Evolutionary conservation across 805 yeast species (phyloP).

Genomic region (Wickerhamiella galacta): DNA sequence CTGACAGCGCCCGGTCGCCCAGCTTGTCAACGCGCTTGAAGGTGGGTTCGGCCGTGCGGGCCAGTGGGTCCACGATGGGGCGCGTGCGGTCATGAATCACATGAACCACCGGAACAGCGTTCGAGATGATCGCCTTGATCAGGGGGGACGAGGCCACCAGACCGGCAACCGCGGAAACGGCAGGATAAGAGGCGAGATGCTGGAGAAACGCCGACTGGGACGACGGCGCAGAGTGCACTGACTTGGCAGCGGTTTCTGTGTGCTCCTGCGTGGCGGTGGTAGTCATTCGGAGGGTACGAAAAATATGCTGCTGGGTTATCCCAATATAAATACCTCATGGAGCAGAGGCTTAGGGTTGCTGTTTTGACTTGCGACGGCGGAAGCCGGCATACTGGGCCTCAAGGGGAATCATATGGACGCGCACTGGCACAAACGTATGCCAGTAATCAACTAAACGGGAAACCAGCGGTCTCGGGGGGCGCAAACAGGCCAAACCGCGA

Average conservation of each 20-base stretch:
- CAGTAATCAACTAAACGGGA: too few species aligned
- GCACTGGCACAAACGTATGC: too few species aligned
- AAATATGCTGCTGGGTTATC: too few species aligned
- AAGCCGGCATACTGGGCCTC: too few species aligned
- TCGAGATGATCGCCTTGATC: slow-evolving; percentile 39
- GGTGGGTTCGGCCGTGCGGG: slow-evolving; percentile 23
- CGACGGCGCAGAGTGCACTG: neutral
- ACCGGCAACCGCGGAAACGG: slow-evolving; percentile 42
- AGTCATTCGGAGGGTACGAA: too few species aligned
- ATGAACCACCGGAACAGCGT: slow-evolving; percentile 42
- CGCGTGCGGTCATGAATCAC: slow-evolving; percentile 20
- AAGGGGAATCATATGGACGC: too few species aligned
- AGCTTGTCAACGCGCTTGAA: slow-evolving; percentile 33
- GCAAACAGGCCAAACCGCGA: too few species aligned
- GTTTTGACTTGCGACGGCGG: too few species aligned
- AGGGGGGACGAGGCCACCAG: slow-evolving; percentile 42
- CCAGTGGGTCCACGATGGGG: slow-evolving; percentile 21
- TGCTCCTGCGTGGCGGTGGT: too few species aligned
- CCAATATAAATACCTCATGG: too few species aligned
- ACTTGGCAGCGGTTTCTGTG: neutral
- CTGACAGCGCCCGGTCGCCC: slow-evolving; percentile 38
- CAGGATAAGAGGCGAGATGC: slow-evolving; percentile 34
- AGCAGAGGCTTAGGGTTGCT: too few species aligned
- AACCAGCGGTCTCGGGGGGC: too few species aligned
- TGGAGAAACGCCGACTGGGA: slow-evolving; percentile 28